Evolutionary conservation across 257 asterid genomes (phyloP).

Genomic region (Coffea eugenioides): DNA sequence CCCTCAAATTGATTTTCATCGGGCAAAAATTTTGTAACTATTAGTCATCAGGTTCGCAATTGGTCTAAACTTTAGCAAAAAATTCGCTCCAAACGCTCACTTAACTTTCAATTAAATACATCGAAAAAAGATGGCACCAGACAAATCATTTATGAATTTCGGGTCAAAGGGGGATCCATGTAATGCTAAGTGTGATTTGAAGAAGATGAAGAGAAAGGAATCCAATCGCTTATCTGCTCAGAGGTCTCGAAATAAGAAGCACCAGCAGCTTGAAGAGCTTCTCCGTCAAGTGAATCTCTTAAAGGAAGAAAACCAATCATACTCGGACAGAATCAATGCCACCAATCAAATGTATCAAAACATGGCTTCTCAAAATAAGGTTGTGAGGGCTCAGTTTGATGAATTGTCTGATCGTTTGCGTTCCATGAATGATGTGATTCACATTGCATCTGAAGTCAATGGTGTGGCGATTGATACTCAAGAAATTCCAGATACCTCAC

Average conservation of each 20-base stretch:
- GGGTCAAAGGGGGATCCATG: slow-evolving; percentile 29
- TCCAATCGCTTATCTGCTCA: slow-evolving; percentile 86
- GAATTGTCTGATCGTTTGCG: slow-evolving; percentile 74
- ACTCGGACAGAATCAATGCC: slow-evolving; percentile 44
- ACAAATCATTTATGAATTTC: slow-evolving; percentile 41
- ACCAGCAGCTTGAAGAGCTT: slow-evolving; percentile 60
- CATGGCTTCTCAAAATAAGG: slow-evolving; percentile 57
- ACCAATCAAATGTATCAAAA: slow-evolving; percentile 41
- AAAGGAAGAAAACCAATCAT: slow-evolving; percentile 46
- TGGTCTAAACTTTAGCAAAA: background rate
- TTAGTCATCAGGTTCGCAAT: background rate
- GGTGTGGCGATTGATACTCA: slow-evolving; percentile 67
- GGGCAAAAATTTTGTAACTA: background rate
- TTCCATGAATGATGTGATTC: slow-evolving; percentile 60
- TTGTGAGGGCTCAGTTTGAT: slow-evolving; percentile 65
- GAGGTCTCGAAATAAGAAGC: slow-evolving; percentile 74
- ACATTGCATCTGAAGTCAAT: slow-evolving; percentile 61
- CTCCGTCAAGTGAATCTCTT: slow-evolving; percentile 40
- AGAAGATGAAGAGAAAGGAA: slow-evolving; percentile 72
- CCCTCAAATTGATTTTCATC: background rate
- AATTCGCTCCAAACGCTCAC: background rate
- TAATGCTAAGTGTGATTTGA: slow-evolving; percentile 42
- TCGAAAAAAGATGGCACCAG: slow-evolving; percentile 38
- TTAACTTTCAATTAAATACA: background rate
- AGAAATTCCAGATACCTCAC: slow-evolving; percentile 57